A percentile compares a stretch with the other conserved stretches of the same genome.
Evolutionary conservation across 1,284 basidiomycete species (phyloP).

Genomic region (Peniophora sp.): DNA sequence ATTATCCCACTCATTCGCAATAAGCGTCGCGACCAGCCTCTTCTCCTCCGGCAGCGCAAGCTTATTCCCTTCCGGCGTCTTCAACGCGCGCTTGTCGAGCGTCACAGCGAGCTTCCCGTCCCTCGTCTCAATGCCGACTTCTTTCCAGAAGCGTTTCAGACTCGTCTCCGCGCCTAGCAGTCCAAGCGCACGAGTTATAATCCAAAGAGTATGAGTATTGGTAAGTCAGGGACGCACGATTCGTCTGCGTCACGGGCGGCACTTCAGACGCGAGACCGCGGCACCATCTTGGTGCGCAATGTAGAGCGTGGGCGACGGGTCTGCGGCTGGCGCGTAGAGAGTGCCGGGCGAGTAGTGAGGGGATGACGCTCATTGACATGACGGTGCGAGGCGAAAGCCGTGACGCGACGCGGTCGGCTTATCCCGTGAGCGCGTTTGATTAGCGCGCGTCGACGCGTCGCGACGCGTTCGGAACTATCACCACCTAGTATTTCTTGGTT

Average conservation of each 20-base stretch:
- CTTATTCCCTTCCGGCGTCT: slow-evolving; percentile 77
- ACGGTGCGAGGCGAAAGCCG: too few species aligned
- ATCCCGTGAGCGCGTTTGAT: not conserved
- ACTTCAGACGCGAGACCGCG: not conserved
- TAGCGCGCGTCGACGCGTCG: not conserved
- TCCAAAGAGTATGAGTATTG: not conserved
- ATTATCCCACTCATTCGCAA: slow-evolving; percentile 95
- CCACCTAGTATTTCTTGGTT: not conserved
- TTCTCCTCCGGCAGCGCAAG: slow-evolving; percentile 70
- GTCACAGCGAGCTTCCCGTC: slow-evolving; percentile 60
- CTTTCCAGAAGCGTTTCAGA: slow-evolving; percentile 87
- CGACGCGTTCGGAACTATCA: not conserved
- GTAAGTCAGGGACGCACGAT: slow-evolving; percentile 18
- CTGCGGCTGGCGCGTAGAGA: too few species aligned
- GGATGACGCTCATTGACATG: too few species aligned
- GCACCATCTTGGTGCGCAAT: too few species aligned
- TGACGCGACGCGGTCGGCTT: not conserved
- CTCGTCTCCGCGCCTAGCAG: slow-evolving; percentile 77
- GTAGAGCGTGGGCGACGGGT: too few species aligned
- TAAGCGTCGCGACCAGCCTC: slow-evolving; percentile 70
- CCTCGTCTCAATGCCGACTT: slow-evolving; percentile 62
- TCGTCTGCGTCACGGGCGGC: slow-evolving; percentile 20
- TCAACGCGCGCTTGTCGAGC: slow-evolving; percentile 80
- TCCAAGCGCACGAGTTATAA: too few species aligned
- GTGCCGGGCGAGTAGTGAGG: too few species aligned